Base-by-base conservation (phyloP, 257 asterid genomes). In the Solanum phureja region DNA sequence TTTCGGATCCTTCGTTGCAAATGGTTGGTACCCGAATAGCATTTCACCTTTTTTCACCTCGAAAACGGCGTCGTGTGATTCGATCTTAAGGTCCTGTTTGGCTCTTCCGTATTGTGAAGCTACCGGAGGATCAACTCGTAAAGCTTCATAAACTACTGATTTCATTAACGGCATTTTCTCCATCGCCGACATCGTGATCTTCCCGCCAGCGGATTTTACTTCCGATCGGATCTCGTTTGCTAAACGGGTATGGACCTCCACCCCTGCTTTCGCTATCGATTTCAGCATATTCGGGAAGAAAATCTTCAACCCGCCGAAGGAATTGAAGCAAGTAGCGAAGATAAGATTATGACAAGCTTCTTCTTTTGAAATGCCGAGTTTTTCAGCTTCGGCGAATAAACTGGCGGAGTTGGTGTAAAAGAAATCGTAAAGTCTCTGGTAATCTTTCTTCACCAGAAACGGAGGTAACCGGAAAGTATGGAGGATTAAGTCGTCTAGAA, bases 101-200 rank as follows among this genome's bases (percentile, higher is more conserved):
- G 99, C 99, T 62, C 87, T 88, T 0, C 90, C 98, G 94, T 94
- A 96, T 91, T 96, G 99, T 3, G 93, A 83, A 4, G 98, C 14
- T 1, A 96, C 95, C 3, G 99, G 99, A n/a, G 99, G 99, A 68
- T 96, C 98, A 69, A 95, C 89, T 5, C 99, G 91, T 7, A 96
- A 92, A 0, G 92, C 85, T 37, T 96, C 99, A 93, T 95, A 94
- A 4, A 95, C 98, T 1, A 91, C 94, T 0, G 99, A 96, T 76
- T 95, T 95, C 93, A 94, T 88, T 88, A 96, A 27, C 35, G 97
- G 92, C 99, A 96, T 95, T 21, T 40, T 77, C 38, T 96, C 99
- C 89, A 96, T 88, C 11, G 93, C 93, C 0, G 88, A 88, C 95
- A 96, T 92, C 14, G 98, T 90, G 11, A 94, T 87, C 14, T 89